Evolutionary conservation across 2,329 filamentous ascomycete species (phyloP), one percentile per base, ranked within the genome.

Genomic region (Daldinia eschscholtzii): DNA sequence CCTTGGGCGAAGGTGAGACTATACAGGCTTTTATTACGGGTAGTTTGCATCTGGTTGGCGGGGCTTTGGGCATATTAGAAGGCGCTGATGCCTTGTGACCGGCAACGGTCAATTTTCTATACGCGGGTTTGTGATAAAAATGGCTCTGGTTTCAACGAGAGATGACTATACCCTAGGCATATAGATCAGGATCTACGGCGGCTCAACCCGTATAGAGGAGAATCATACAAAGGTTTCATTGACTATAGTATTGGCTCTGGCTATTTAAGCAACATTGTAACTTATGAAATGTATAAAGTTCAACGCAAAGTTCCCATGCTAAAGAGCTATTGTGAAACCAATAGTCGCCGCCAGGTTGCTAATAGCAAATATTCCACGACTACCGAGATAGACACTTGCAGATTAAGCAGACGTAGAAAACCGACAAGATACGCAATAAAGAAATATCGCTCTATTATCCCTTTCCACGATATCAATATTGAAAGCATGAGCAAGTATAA

Each of bases 41-140:
- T 2, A 91, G 89, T 76, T 78, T 91, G 69, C 88, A 91, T 76
- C 81, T 91, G 1, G 86, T 91, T 0, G 88, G 89, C 0, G 86
- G 85, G 12, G 84, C 83, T 9, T 73, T 88, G 71, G 81, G 81
- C 1, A 82, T 86, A 41, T 61, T 88, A 69, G 84, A 87, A 62
- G 80, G 81, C 53, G 80, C 79, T 0, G 83, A 84, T 76, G 82
- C 80, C 52, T 74, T 84, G 57, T 84, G 69, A 73, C 42, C 46
- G 57, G 64, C 48, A 33, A 65, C 48, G 58, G 61, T 58, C 30
- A 3, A n/a, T 6, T 44, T 60, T 59, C 28, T 15, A 15, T 15
- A 15, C 46, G 41, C 5, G n/a, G 33, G 18, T 48, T 46, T 33
- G 42, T 46, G 44, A 10, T 35, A 35, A 42, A 44, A 26, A 48